A percentile compares a stretch with the other conserved stretches of the same genome.
These are phyloP conservation scores for Blastobotrys indianensis DNA, from an alignment of 1,139 yeast species.

Conservation along the genomic window DNA sequence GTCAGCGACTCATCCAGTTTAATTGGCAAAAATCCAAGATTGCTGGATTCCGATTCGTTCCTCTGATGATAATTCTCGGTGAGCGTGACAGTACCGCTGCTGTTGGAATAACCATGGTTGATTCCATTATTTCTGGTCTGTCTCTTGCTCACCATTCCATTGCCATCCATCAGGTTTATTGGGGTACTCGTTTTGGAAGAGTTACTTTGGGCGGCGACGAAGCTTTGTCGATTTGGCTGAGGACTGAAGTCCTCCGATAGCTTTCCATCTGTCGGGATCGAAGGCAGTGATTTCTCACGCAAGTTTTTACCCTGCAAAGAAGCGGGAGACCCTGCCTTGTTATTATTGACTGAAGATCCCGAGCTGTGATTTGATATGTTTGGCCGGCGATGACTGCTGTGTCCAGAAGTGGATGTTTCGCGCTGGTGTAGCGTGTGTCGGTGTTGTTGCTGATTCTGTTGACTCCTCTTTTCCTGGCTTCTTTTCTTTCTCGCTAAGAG, in stretches of 20 bases:
- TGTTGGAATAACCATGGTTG: neutral
- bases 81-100: neutral
- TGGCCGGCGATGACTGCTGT: conserved; percentile 1
- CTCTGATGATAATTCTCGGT: conserved; percentile 9
- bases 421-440: neutral
- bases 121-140: no score
- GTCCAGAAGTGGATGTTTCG: neutral
- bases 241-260: no score
- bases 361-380: conserved; percentile 1
- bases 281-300: conserved; percentile 27
- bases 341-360: conserved; percentile 1
- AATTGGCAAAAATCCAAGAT: conserved; percentile 17
- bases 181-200: no score
- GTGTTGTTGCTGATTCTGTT: conserved; percentile 5
- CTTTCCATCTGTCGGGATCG: conserved; percentile 20
- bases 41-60: conserved; percentile 10
- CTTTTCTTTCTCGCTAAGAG: conserved; percentile 55
- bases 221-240: no score
- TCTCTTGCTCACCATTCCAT: no score
- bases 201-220: no score
- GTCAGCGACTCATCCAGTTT: conserved; percentile 16
- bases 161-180: no score
- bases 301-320: conserved; percentile 3
- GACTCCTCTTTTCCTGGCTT: conserved; percentile 2
- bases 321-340: conserved; percentile 2